Evolutionary conservation across 768 basidiomycete genomes (phyloP).

Genomic region (Boletellus ananas): DNA sequence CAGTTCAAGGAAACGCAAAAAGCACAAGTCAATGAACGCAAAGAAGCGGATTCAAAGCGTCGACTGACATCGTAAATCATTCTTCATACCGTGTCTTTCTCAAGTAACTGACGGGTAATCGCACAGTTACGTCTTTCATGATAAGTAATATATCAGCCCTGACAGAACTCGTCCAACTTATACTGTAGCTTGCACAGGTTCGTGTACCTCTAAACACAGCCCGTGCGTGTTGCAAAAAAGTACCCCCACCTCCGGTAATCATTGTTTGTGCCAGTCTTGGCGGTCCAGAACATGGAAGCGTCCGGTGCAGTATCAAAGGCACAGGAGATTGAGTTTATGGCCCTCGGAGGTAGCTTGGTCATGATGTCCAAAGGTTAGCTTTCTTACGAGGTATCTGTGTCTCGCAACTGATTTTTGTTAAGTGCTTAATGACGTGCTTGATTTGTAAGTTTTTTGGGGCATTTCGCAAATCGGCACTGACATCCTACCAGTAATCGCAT

Average conservation of each 20-base stretch:
- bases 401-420: slow-evolving; percentile 5
- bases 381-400: background rate
- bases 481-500: slow-evolving; percentile 60
- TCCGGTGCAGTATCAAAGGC: slow-evolving; percentile 66
- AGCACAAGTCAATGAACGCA: slow-evolving; percentile 73
- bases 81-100: slow-evolving; percentile 15
- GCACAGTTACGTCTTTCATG: slow-evolving; percentile 73
- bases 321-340: slow-evolving; percentile 86
- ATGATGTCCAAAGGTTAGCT: slow-evolving; percentile 82
- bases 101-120: slow-evolving; percentile 2
- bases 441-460: slow-evolving; percentile 51
- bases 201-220: slow-evolving; percentile 81
- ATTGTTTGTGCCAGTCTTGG: slow-evolving; percentile 46
- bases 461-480: slow-evolving; percentile 1
- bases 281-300: slow-evolving; percentile 91
- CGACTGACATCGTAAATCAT: slow-evolving; percentile 69
- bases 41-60: slow-evolving; percentile 76
- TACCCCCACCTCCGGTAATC: background rate
- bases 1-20: slow-evolving; percentile 66
- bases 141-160: slow-evolving; percentile 41
- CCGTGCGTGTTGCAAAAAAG: slow-evolving; percentile 29
- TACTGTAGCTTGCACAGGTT: slow-evolving; percentile 47
- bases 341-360: slow-evolving; percentile 72
- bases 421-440: slow-evolving; percentile 79
- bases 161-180: slow-evolving; percentile 11